phyloP scores from a whole-genome alignment of 2,329 filamentous ascomycete species.

The Penicillium sp. region DNA sequence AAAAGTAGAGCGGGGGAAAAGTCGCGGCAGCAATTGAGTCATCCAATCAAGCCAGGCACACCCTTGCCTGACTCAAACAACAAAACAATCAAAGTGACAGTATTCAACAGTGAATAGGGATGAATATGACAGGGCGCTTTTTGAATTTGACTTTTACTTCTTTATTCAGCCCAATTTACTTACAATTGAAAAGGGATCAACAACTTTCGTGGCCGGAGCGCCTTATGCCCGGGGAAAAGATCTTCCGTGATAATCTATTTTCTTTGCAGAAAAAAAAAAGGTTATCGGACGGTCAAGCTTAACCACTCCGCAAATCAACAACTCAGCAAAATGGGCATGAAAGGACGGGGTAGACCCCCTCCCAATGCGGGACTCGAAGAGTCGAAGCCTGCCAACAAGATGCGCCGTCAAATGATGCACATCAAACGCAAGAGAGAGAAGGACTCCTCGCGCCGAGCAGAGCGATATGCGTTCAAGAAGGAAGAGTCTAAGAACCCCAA shows the following conservation, averaged over 20 bases:
- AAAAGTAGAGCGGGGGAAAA: constrained; percentile 35
- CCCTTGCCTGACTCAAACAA: constrained; percentile 18
- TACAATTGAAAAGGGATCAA: constrained; percentile 10
- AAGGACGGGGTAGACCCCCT: constrained; percentile 44
- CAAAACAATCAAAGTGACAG: constrained; percentile 16
- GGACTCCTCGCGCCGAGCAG: constrained; percentile 73
- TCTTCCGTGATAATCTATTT: constrained; percentile 34
- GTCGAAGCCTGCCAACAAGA: constrained; percentile 71
- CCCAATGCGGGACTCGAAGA: constrained; percentile 45
- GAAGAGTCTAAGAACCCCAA: constrained; percentile 83
- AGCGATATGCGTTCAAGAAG: constrained; percentile 75
- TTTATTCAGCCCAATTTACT: constrained; percentile 5
- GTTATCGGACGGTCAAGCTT: background rate
- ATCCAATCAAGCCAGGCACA: constrained; percentile 33
- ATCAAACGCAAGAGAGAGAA: constrained; percentile 76
- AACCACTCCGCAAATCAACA: background rate
- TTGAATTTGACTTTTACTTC: background rate
- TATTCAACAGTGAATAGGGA: constrained; percentile 2
- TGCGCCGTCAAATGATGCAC: constrained; percentile 74
- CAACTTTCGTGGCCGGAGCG: constrained; percentile 13
- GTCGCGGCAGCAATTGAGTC: constrained; percentile 39
- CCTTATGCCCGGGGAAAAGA: constrained; percentile 20
- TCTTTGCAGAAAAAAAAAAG: constrained; percentile 14
- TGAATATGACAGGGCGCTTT: constrained; percentile 5
- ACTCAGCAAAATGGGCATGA: constrained; percentile 50